Evolutionary conservation across 768 basidiomycete species (phyloP).

Genomic region (Russula dissimulans): DNA sequence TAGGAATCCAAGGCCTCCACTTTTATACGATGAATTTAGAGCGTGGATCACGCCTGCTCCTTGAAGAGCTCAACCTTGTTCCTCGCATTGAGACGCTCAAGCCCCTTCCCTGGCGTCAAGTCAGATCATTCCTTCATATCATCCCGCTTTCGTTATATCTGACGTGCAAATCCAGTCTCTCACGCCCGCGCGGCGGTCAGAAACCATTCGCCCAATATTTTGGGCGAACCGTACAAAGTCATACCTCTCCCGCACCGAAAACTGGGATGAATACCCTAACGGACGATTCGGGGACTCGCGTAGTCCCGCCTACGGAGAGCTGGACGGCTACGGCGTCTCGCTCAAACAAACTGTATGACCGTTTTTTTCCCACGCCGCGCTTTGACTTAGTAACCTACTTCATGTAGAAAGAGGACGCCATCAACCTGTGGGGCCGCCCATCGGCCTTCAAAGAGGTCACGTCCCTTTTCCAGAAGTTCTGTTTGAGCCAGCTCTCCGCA

Average conservation of each 20-base stretch:
- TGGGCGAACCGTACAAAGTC: conserved; percentile 97
- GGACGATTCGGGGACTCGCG: conserved; percentile 97
- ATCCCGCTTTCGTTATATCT: conserved; percentile 12
- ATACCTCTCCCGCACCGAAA: conserved; percentile 91
- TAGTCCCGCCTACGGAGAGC: conserved; percentile 95
- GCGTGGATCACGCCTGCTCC: conserved; percentile 88
- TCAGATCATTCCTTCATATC: conserved; percentile 26
- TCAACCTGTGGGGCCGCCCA: conserved; percentile 84
- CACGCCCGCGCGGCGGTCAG: conserved; percentile 82
- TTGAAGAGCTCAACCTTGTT: conserved; percentile 85
- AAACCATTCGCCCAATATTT: conserved; percentile 95
- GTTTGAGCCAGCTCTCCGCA: conserved; percentile 56
- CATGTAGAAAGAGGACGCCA: conserved; percentile 71
- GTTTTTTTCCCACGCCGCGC: not conserved
- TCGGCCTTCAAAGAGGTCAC: conserved; percentile 54
- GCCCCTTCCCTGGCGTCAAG: conserved; percentile 96
- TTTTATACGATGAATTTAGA: conserved; percentile 98
- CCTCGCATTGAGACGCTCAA: conserved; percentile 86
- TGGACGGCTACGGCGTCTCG: conserved; percentile 92
- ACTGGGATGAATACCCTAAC: conserved; percentile 99
- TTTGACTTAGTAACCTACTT: not conserved
- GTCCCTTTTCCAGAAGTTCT: conserved; percentile 76
- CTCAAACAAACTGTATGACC: conserved; percentile 74
- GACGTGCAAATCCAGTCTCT: conserved; percentile 48
- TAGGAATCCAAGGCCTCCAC: conserved; percentile 85